Conservation (phyloP, 345 rosid species). For the Eucalyptus tenuipes region DNA sequence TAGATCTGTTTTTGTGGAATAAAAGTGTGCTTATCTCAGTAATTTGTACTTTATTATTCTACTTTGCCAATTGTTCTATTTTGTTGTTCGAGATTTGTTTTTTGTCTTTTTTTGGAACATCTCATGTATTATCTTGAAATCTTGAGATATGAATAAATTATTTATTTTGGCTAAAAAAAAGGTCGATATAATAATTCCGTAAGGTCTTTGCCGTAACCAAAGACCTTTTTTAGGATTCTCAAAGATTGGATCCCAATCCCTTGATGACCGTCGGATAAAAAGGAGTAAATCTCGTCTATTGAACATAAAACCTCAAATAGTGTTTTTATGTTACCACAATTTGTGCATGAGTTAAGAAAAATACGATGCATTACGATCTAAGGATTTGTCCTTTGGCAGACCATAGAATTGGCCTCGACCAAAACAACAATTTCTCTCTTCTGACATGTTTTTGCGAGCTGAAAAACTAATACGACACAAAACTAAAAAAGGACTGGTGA, state of each 20-base stretch:
- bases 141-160: not conserved
- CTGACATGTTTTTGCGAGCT: not conserved
- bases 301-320: not conserved
- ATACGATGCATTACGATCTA: not conserved
- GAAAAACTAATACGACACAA: not conserved
- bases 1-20: accelerated
- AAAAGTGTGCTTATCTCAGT: not conserved
- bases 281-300: not conserved
- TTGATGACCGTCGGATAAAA: not conserved
- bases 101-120: too few relatives aligned
- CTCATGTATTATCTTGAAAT: not conserved
- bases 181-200: not conserved
- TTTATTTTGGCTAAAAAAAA: not conserved
- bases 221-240: not conserved
- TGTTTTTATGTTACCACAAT: not conserved
- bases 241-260: not conserved
- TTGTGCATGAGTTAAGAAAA: not conserved
- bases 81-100: not conserved
- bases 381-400: not conserved
- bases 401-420: not conserved
- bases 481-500: not conserved
- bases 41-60: not conserved
- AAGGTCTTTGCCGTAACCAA: not conserved
- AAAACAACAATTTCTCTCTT: not conserved
- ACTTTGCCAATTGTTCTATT: too few relatives aligned